Evolutionary conservation across 106 monocot species (phyloP), one percentile per base, ranked within the genome.

Genomic region (Platanthera guangdongensis): DNA sequence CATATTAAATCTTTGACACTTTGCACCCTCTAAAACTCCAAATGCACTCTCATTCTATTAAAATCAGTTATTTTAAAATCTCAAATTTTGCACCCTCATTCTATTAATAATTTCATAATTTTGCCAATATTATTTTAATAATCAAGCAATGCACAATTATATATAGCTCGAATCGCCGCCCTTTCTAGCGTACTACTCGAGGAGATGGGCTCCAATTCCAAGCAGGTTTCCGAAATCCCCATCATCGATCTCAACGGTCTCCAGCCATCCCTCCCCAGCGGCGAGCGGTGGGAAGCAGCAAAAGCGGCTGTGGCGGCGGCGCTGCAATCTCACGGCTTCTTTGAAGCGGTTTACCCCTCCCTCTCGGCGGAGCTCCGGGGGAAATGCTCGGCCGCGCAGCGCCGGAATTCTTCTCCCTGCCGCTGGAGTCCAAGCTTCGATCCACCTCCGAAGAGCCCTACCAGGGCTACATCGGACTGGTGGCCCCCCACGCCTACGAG

Each of bases 331-430:
- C 67, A 59, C 54, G 89, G 89, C 14, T 86, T 83, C 78, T 76
- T 89, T 67, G 81, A 83, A 60, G 83, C 75, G 47, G 19, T 79
- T 39, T 81, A 76, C 79, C 76, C 76, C 73, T 62, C 59, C 9
- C 39, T 83, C 52, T 7, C 75, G 21, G 46, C 75, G 11, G 88
- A 83, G 75, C 73, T 74, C 6, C 78, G 71, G 3, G 65, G 4
- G 72, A 68, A 21, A 71, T 81, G 32, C 79, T 89, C 64, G 47
- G 10, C 57, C 53, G 49, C 16, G 62, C 74, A 15, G 6, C 72
- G 47, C 49, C 55, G 63, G 86, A 89, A 52, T n/a, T 82, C 32
- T 76, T 86, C 63, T 75, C 80, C 52, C 81, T 89, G 49, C 89
- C 89, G 1, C 16, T 77, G 2, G 79, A 81, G 78, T n/a, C 78